Evolutionary conservation across 1,284 basidiomycete genomes (phyloP), one percentile per base, ranked within the genome.

Genomic region (Anthracocystis walkeri): DNA sequence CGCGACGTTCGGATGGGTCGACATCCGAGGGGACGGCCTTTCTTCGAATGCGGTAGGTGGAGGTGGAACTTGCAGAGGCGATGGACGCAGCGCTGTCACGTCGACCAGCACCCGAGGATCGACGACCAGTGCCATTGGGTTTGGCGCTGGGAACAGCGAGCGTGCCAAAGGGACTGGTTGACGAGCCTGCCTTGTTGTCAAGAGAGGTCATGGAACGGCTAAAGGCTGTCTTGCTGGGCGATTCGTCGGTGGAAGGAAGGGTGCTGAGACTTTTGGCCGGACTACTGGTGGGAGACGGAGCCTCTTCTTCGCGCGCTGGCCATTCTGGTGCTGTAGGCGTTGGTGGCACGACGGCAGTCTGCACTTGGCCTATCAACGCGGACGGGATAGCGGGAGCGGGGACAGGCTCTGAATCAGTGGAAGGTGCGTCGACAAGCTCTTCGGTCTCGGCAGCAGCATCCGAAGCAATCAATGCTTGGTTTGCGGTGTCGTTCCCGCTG

Each of bases 1-100:
- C 20, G 10, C 64, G 62, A 23, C 65, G 59, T 31, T 72, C 69
- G 0, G 49, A 49, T 5, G 53, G 50, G 27, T 61, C 73, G 18
- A 38, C 64, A 14, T 67, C 66, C 14, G 68, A 70, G 2, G 71
- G 71, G 8, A 77, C 75, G 1, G 71, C 62, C 46, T 77, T 77
- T 25, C 66, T 65, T 16, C 65, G 63, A 27, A 77, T 65, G 25
- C 75, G 59, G 42, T 70, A 75, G 11, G 75, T 77, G 27, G 75
- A 77, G 8, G 66, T 64, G 7, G 75, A 70, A 40, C 66, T 73
- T 14, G 56, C 63, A 31, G 71, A 70, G n/a, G 38, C 61, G 8
- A 68, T 40, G 2, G 75, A 77, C 6, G 57, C 51, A 4, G 65
- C 40, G 52, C 75, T 75, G 27, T 50, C 60, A 2, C 71, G 57